Evolutionary conservation across 2,329 filamentous ascomycete genomes (phyloP), one percentile per base, ranked within the genome.

Genomic region (Xylariaceae sp.): DNA sequence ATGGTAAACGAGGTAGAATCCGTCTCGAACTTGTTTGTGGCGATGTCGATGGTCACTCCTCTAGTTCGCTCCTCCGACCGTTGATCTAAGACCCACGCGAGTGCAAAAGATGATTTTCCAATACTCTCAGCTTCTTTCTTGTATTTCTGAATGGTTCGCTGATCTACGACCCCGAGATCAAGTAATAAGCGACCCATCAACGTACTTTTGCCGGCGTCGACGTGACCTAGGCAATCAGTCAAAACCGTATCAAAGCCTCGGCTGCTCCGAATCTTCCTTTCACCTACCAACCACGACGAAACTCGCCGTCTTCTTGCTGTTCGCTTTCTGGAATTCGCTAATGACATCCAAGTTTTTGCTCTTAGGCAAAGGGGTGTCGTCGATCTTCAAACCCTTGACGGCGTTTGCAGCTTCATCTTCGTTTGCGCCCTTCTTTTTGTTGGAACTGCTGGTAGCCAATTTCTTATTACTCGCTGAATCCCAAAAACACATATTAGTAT

Each of bases 31-130:
- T 90, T 83, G 63, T 95, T 95, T 16, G 87, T 95, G 7, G 93
- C 92, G 60, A 97, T 93, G 63, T 98, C 93, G 39, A 98, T 95
- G 1, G 93, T 98, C 6, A 98, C 89, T 36, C 93, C 93, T 47
- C 91, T 82, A 47, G 82, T 83, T 52, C 93, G 80, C 66, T 98
- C 93, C 62, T 98, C 93, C 0, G 83, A 82, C 17, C 89, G 85
- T 64, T 95, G 88, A 63, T 98, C 93, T 67, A 98, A 79, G 2
- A 98, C 89, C 93, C 93, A 98, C 1, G 94, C 93, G 19, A 98
- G 77, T 11, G 92, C 92, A 67, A 98, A 98, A 0, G 93, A 97
- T 2, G 88, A 85, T 65, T 98, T 98, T 5, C 93, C 93, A 32
- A 95, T 86, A 48, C 83, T 88, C 57, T 95, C 86, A 1, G 93